These are phyloP conservation scores for Trypanosoma mega DNA, from an alignment of 208 protist species.

Conservation along the genomic window DNA sequence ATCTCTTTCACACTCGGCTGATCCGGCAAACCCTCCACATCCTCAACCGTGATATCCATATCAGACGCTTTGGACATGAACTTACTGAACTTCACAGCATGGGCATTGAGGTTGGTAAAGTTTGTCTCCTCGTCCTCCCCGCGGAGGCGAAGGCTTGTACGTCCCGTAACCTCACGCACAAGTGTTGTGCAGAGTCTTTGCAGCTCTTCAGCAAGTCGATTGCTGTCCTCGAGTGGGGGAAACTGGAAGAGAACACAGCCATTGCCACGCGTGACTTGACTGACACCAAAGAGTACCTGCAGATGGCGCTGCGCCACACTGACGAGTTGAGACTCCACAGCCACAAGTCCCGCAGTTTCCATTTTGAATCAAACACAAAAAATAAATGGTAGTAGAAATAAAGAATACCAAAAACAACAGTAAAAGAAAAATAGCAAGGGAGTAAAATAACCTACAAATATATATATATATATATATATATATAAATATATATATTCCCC, in stretches of 20 bases:
- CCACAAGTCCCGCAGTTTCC: constrained; percentile 43
- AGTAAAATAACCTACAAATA: background rate
- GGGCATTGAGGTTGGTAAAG: constrained; percentile 47
- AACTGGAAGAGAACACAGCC: constrained; percentile 80
- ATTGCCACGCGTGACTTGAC: constrained; percentile 69
- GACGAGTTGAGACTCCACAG: constrained; percentile 75
- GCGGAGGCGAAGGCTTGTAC: constrained; percentile 50
- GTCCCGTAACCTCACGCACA: constrained; percentile 75
- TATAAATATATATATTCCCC: background rate
- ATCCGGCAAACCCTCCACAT: constrained; percentile 44
- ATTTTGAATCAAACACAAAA: constrained; percentile 8
- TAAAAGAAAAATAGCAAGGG: background rate
- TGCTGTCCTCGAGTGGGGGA: constrained; percentile 35
- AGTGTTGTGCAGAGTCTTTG: constrained; percentile 74
- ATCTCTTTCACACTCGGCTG: constrained; percentile 46
- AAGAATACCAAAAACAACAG: constrained; percentile 9
- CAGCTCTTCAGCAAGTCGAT: constrained; percentile 51
- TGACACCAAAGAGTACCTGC: constrained; percentile 58
- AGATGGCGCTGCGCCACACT: constrained; percentile 88
- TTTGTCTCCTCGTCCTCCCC: constrained; percentile 73
- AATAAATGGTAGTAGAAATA: constrained; percentile 8
- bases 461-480: background rate
- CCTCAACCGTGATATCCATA: constrained; percentile 13
- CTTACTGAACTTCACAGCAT: constrained; percentile 50
- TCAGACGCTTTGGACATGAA: constrained; percentile 37